Base-by-base conservation (phyloP, 805 yeast species). In the Cyberlindnera veronae region DNA sequence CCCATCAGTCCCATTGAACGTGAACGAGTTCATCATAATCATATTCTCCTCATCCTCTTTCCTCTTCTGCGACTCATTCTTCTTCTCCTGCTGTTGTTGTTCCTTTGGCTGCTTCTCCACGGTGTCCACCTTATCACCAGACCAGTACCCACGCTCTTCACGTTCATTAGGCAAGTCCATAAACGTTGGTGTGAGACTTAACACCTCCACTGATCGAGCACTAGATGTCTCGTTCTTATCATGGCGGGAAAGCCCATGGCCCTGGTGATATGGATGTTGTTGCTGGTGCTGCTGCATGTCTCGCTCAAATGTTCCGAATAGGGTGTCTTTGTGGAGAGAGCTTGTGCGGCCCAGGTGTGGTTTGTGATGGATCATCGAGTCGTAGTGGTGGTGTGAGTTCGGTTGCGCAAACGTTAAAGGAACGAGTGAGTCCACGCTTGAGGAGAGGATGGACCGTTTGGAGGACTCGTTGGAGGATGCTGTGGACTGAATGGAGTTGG, bases 181-280 rank as follows among this genome's bases (percentile, higher is more conserved):
- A 38, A 66, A 66, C 32, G 67, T 60, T 6, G 72, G 71, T 5
- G 69, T 66, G 32, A 67, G 39, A 1, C 71, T 64, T 12, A 66
- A 39, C 5, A 64, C 71, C 44, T 66, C 72, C 5, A 66, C 69
- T 12, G 45, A 40, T 11, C 36, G 14, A 13, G 24, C 20, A 13
- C 41, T 31, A 12, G 32, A 18, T 17, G 32, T 18, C 13, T 29
- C 22, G 4, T 21, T 16, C 9, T 29, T 22, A 17, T 29, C 22
- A 14, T 21, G 11, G 6, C 22, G 32, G 4, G 14, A 14, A n/a
- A n/a, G n/a, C n/a, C n/a, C n/a, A n/a, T n/a, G n/a, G n/a, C n/a
- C 18, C 22, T 34, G 29, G 9, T 32, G 32, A 10, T 29, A 28
- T 15, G 12, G 24, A 18, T 30, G 32, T 31, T 16, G 33, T 29